Base-by-base conservation (phyloP, 148 eudicot species). In the Drosera capensis region DNA sequence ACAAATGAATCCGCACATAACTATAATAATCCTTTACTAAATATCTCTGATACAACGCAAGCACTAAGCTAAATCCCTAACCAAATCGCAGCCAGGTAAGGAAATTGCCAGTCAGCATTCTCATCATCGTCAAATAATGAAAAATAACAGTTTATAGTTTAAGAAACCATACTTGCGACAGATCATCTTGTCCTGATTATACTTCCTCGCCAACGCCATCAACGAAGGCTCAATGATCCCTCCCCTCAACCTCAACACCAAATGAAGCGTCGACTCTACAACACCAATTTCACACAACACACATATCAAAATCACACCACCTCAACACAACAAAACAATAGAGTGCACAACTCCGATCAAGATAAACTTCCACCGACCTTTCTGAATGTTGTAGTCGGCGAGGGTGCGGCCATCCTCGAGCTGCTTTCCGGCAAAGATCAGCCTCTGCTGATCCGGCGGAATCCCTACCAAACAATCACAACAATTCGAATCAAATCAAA, bases 371-470 rank as follows among this genome's bases (percentile, higher is more conserved):
- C n/a, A n/a, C n/a, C n/a, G n/a, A 63, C 65, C 68, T 59, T 68
- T 68, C 16, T 68, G 65, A 26, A 69, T 55, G 53, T 59, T 59
- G 63, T 69, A 69, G n/a, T 64, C 70, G 1, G 70, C 66, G 2
- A 69, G n/a, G n/a, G n/a, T n/a, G n/a, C n/a, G n/a, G n/a, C n/a
- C n/a, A n/a, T n/a, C n/a, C n/a, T n/a, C n/a, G n/a, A n/a, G n/a
- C n/a, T n/a, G n/a, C n/a, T n/a, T n/a, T n/a, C n/a, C n/a, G n/a
- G n/a, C n/a, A n/a, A n/a, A n/a, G n/a, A n/a, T n/a, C n/a, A n/a
- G n/a, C n/a, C n/a, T n/a, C n/a, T n/a, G n/a, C n/a, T n/a, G n/a
- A n/a, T n/a, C n/a, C n/a, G n/a, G n/a, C n/a, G n/a, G n/a, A n/a
- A n/a, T n/a, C n/a, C n/a, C n/a, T 63, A 1, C 64, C 72, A 9